Evolutionary conservation across 352 stramenopile species (phyloP).

Genomic region (Globisporangium canariense): DNA sequence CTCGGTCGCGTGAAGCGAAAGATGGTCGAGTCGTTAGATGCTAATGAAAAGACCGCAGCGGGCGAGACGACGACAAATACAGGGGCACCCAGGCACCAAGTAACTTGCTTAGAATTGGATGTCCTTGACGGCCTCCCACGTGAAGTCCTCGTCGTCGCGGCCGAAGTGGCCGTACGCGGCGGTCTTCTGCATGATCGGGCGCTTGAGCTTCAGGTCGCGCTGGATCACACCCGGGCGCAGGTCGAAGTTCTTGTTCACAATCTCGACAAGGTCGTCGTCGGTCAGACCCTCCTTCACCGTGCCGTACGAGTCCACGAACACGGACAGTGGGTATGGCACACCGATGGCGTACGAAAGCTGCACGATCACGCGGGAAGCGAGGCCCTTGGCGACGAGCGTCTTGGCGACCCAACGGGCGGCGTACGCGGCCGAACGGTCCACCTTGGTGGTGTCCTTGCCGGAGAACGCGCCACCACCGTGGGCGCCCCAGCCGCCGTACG

Average conservation of each 20-base stretch:
- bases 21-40: conserved; percentile 20
- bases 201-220: conserved; percentile 96
- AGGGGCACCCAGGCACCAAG: too few species aligned
- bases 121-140: conserved; percentile 97
- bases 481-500: conserved; percentile 98
- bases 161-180: conserved; percentile 99
- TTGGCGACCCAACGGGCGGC: conserved; percentile 99
- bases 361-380: conserved; percentile 94
- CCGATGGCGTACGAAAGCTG: conserved; percentile 99
- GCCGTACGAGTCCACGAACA: conserved; percentile 98
- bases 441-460: conserved; percentile 99
- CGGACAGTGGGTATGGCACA: conserved; percentile 95
- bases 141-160: conserved; percentile 97
- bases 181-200: conserved; percentile 98
- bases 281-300: conserved; percentile 94
- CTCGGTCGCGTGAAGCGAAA: background rate
- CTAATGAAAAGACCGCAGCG: conserved; percentile 30
- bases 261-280: conserved; percentile 95
- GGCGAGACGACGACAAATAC: conserved; percentile 28
- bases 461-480: conserved; percentile 99
- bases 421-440: conserved; percentile 98
- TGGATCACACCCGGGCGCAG: conserved; percentile 97
- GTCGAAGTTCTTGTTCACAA: conserved; percentile 99
- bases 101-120: conserved; percentile 57
- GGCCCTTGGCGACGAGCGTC: conserved; percentile 94